Evolutionary conservation across 352 stramenopile genomes (phyloP), one percentile per base, ranked within the genome.

Genomic region (Phytophthora foliorum): DNA sequence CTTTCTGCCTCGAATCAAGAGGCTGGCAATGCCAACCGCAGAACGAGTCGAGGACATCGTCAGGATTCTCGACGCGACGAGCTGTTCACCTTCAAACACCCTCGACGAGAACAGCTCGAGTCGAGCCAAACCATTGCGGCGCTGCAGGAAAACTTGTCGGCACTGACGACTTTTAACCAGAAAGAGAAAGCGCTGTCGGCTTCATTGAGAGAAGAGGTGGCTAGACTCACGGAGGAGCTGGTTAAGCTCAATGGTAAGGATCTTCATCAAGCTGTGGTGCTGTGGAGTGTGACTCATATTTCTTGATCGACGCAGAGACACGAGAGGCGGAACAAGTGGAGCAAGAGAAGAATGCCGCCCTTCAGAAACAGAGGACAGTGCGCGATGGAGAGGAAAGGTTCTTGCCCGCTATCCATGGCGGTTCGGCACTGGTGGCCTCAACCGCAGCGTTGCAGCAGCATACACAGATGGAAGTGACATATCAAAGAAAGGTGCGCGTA

Each of bases 381-480:
- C 52, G 61, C 3, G 61, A 79, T 6, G 60, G 73, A 11, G 49
- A 75, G 2, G 54, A 57, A 0, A 41, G 52, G 6, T 70, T 77
- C 21, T 57, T 92, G 24, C 82, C 84, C 1, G 68, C 83, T 45
- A 90, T 90, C 38, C 71, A 79, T 21, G 57, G 41, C 0, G 42
- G 59, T 24, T 66, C 67, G 0, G 64, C 64, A 2, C 42, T 75
- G 0, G 64, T 67, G 24, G 52, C 69, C 16, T 62, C 73, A 5
- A 70, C 80, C 2, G 69, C 69, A n/a, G 75, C 76, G 14, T 49
- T 93, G 6, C 85, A 93, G 51, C 77, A 93, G 44, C 78, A 91
- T n/a, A 77, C 82, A 3, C 82, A 93, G 49, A 67, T 93, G 25
- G 82, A 91, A 50, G 67, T 90, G 31, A 81, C 81, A 8, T 88